phyloP scores from a whole-genome alignment of 805 yeast species.

The Ogataea trehaloabstinens region DNA sequence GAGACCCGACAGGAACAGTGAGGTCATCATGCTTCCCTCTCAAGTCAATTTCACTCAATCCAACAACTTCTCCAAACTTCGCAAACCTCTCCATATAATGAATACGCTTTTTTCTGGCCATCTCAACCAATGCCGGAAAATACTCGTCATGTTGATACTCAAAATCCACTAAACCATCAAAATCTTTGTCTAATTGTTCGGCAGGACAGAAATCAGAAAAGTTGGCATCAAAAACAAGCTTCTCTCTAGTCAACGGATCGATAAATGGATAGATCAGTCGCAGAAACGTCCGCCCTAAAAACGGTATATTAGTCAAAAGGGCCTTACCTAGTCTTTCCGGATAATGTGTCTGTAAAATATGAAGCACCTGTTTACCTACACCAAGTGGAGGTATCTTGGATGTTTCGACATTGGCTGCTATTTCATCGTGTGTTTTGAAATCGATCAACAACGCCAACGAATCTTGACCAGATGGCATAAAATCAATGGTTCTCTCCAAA shows the following conservation, averaged over 20 bases:
- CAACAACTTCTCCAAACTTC: conserved; percentile 68
- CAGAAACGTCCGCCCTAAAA: conserved; percentile 89
- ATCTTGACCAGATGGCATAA: conserved; percentile 96
- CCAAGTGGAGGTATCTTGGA: conserved; percentile 85
- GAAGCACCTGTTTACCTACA: conserved; percentile 87
- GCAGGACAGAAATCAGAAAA: conserved; percentile 78
- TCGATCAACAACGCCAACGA: conserved; percentile 88
- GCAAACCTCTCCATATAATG: conserved; percentile 68
- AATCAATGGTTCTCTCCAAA: conserved; percentile 90
- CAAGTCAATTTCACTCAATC: conserved; percentile 79
- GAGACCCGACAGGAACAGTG: conserved; percentile 32
- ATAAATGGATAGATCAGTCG: conserved; percentile 93
- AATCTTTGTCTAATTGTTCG: conserved; percentile 77
- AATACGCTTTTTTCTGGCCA: conserved; percentile 57
- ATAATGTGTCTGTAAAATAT: conserved; percentile 93
- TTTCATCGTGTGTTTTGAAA: conserved; percentile 74
- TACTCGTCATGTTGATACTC: conserved; percentile 76
- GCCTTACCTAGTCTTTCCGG: conserved; percentile 97
- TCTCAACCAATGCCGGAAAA: conserved; percentile 68
- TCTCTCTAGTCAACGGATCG: conserved; percentile 92
- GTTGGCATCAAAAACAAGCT: conserved; percentile 88
- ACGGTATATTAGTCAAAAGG: conserved; percentile 86
- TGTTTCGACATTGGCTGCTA: conserved; percentile 46
- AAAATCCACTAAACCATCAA: conserved; percentile 85
- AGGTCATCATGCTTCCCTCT: conserved; percentile 39